Percentiles rank a stretch among this genome's conserved stretches.
Evolutionary conservation across 225 moss, liverwort and hornwort genomes (phyloP).

Genomic region (Neckera pumila): DNA sequence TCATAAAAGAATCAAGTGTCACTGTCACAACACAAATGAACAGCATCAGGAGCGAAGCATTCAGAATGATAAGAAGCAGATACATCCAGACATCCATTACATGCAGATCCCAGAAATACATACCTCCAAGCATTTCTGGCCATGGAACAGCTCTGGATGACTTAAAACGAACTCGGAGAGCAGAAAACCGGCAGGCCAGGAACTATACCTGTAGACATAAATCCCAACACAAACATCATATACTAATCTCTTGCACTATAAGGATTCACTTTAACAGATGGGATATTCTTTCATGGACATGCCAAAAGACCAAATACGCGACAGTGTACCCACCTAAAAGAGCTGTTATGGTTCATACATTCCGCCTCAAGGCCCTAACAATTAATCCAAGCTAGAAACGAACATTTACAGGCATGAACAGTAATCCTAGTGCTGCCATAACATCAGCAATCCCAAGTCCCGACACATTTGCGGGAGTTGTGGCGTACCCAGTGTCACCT

Average conservation of each 20-base stretch:
- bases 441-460: neutral
- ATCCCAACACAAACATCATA: neutral
- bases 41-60: neutral
- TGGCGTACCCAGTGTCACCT: slow-evolving; percentile 82
- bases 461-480: neutral
- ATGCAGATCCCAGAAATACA: neutral
- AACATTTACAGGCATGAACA: neutral
- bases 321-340: neutral
- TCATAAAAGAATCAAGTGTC: neutral
- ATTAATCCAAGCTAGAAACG: neutral
- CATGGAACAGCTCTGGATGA: slow-evolving; percentile 65
- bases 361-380: neutral
- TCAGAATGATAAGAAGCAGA: neutral
- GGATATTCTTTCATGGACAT: neutral
- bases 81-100: neutral
- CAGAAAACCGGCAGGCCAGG: slow-evolving; percentile 82
- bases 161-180: slow-evolving; percentile 68
- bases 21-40: neutral
- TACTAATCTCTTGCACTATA: neutral
- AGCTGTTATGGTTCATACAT: neutral
- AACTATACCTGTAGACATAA: slow-evolving; percentile 42
- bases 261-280: neutral
- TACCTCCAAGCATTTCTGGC: slow-evolving; percentile 81
- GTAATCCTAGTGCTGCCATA: neutral
- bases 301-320: neutral